Evolutionary conservation across 768 basidiomycete genomes (phyloP), one percentile per base, ranked within the genome.

Genomic region (Ramaria sp.): DNA sequence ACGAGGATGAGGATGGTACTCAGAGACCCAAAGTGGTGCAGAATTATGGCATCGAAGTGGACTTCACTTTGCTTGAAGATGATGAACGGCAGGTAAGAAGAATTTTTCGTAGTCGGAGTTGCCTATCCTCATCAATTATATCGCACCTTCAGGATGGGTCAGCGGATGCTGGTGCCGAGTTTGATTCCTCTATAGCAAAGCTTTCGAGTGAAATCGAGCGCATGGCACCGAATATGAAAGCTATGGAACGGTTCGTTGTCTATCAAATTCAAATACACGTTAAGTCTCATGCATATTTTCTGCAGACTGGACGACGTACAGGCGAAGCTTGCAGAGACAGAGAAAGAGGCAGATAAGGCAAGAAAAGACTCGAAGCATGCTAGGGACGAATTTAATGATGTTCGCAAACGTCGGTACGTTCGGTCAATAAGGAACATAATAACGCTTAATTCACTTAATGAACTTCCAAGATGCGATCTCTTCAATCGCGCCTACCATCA

Each of bases 401-500:
- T 97, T 52, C 94, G 86, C 70, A 81, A 81, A 63, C 73, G 80
- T 62, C 75, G 92, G 92, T 89, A 51, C 13, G 75, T 61, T 27
- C 15, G 27, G 56, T 41, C 41, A 42, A 5, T n/a, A 43, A 25
- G n/a, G 15, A 27, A 49, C n/a, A 37, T 16, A 24, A 16, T 37
- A 18, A 12, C 37, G n/a, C 22, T 49, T 36, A 53, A 16, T 28
- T 18, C 32, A 34, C 32, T 34, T 27, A 38, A 36, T 16, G 24
- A 37, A 18, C 25, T 25, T 16, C 20, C 8, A 39, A 80, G 85
- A 60, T 79, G 77, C 52, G 90, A 97, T 56, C 66, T 95, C 22
- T 98, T 98, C 75, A 93, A 94, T 68, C 89, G 86, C 61, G 96
- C 96, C 0, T 99, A 92, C 71, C 85, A 83, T 58, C 94, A 99